phyloP scores from a whole-genome alignment of 2,329 filamentous ascomycete species.

The Apiospora malaysiana region DNA sequence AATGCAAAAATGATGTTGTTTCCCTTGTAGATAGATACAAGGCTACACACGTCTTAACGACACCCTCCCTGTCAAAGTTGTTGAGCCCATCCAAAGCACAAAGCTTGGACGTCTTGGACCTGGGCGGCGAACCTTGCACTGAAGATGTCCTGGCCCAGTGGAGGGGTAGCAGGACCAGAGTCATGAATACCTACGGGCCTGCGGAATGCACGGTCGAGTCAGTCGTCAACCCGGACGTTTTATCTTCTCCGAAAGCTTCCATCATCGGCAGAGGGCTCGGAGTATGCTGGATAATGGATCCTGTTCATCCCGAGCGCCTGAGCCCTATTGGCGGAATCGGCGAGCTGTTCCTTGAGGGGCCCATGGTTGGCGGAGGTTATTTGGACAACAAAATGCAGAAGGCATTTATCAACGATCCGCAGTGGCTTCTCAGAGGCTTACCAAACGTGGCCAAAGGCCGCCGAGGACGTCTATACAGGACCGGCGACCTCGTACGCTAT shows the following conservation, averaged over 20 bases:
- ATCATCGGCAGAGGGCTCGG: background rate
- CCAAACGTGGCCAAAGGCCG: background rate
- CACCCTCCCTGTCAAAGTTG: background rate
- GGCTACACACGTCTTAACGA: background rate
- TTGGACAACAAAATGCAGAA: background rate
- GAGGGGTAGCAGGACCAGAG: no score
- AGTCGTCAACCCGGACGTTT: background rate
- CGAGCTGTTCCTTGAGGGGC: conserved; percentile 5
- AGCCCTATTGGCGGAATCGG: background rate
- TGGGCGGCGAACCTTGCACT: no score
- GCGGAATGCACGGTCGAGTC: background rate
- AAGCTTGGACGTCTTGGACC: no score
- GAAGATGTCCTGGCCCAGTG: no score
- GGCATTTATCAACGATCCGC: background rate
- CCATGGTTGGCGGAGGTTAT: background rate
- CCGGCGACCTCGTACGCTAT: background rate
- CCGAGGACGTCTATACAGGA: background rate
- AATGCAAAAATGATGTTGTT: background rate
- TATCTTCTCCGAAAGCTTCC: no score
- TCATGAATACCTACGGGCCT: no score
- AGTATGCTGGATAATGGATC: background rate
- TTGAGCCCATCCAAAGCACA: no score
- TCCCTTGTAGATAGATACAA: background rate
- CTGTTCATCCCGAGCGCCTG: background rate
- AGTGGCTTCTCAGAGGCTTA: no score